Evolutionary conservation across 495 filamentous ascomycete species (phyloP).

Genomic region (Aeminium ludgeri): DNA sequence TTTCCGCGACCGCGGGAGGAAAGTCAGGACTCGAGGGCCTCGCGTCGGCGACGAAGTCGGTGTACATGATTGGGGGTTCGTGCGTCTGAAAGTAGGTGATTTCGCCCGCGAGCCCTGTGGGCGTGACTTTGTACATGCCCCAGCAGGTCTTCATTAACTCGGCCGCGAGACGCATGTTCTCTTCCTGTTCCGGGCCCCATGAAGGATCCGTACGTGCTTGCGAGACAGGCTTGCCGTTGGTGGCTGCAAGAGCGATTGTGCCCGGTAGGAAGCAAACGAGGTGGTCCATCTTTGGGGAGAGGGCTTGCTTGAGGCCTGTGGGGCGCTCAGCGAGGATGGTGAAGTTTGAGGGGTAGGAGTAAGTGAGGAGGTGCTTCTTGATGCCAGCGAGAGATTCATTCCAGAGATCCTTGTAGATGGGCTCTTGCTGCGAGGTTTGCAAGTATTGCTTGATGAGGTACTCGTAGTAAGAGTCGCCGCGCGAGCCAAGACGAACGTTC

Average conservation of each 20-base stretch:
- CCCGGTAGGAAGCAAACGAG: conserved; percentile 95
- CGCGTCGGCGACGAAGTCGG: conserved; percentile 23
- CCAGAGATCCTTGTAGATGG: conserved; percentile 84
- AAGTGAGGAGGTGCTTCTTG: conserved; percentile 79
- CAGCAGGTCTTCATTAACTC: conserved; percentile 96
- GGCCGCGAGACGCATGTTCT: conserved; percentile 65
- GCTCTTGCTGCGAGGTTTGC: conserved; percentile 75
- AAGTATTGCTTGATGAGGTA: conserved; percentile 95
- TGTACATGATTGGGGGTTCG: conserved; percentile 41
- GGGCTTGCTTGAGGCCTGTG: conserved; percentile 41
- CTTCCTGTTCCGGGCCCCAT: conserved; percentile 68
- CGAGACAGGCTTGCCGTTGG: conserved; percentile 54
- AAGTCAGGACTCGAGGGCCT: background rate
- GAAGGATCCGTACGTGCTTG: conserved; percentile 51
- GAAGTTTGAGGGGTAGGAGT: conserved; percentile 60
- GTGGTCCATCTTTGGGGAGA: conserved; percentile 94
- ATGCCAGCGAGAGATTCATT: conserved; percentile 69
- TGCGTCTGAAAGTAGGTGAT: conserved; percentile 76
- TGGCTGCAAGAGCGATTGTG: conserved; percentile 79
- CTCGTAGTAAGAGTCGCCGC: conserved; percentile 95
- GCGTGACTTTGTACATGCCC: conserved; percentile 81
- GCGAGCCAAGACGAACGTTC: conserved; percentile 80
- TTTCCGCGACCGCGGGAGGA: conserved; percentile 2
- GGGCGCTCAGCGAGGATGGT: conserved; percentile 81
- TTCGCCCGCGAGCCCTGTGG: conserved; percentile 79